phyloP scores from a whole-genome alignment of 2,329 filamentous ascomycete species.

The Dactylellina parvicollis region DNA sequence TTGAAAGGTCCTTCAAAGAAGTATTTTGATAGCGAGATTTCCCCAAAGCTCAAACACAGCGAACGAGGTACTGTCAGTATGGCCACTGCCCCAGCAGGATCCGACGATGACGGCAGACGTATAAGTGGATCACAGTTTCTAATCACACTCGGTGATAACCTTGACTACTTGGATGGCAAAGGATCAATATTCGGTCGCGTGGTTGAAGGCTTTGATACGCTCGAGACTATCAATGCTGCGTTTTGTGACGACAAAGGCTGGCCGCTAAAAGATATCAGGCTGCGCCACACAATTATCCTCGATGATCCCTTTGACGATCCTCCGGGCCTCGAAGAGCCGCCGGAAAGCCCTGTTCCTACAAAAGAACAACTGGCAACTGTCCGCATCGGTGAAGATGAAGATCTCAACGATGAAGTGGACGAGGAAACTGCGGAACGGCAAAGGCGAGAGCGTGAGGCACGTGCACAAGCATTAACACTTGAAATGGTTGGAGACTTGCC shows the following conservation, averaged over 20 bases:
- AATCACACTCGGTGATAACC: constrained; percentile 86
- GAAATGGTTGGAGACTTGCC: constrained; percentile 98
- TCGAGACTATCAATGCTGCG: constrained; percentile 91
- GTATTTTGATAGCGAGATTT: constrained; percentile 84
- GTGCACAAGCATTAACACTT: constrained; percentile 90
- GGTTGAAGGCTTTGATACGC: constrained; percentile 90
- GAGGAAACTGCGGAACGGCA: constrained; percentile 81
- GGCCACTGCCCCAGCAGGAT: constrained; percentile 83
- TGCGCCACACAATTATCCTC: constrained; percentile 89
- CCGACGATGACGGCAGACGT: constrained; percentile 70
- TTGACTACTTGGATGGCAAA: constrained; percentile 90
- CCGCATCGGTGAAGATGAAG: constrained; percentile 88
- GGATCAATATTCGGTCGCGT: constrained; percentile 95
- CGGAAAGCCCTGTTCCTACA: constrained; percentile 80
- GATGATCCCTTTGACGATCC: constrained; percentile 94
- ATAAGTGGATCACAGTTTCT: constrained; percentile 93
- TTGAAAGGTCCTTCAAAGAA: constrained; percentile 75
- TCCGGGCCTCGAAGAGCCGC: constrained; percentile 76
- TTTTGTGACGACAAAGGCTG: constrained; percentile 87
- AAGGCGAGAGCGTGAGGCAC: constrained; percentile 86
- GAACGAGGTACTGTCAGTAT: constrained; percentile 95
- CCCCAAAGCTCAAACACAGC: constrained; percentile 85
- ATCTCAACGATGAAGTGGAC: constrained; percentile 79
- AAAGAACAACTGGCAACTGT: constrained; percentile 89
- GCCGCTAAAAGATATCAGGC: constrained; percentile 91